These are phyloP conservation scores for Picochlorum sp. DNA, from an alignment of 139 green algal genomes.

Conservation along the genomic window DNA sequence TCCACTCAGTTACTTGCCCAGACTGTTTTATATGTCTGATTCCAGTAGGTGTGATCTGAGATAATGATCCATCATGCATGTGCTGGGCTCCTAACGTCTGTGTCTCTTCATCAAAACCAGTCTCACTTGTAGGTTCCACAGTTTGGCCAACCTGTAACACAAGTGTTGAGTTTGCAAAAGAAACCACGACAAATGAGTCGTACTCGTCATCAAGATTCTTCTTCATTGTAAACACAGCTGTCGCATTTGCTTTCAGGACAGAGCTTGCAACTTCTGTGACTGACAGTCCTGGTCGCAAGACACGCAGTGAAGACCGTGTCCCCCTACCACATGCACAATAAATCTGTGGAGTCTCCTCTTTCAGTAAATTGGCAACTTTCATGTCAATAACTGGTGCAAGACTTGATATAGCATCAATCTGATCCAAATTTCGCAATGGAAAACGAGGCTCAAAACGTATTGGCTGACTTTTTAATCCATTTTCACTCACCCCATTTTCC, in stretches of 20 bases:
- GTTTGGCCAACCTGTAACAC: constrained; percentile 87
- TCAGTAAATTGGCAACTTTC: constrained; percentile 80
- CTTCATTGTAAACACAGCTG: constrained; percentile 80
- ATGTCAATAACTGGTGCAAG: constrained; percentile 86
- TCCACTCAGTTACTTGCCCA: constrained; percentile 94
- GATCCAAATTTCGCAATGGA: constrained; percentile 77
- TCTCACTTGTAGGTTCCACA: constrained; percentile 94
- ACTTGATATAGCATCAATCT: constrained; percentile 79
- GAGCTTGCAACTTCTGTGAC: constrained; percentile 87
- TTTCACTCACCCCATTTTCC: constrained; percentile 30
- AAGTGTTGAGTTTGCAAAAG: constrained; percentile 93
- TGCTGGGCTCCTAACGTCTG: constrained; percentile 72
- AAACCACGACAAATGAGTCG: constrained; percentile 95
- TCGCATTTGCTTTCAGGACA: constrained; percentile 79
- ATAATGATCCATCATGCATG: constrained; percentile 83
- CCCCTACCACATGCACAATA: constrained; percentile 79
- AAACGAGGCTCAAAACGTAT: constrained; percentile 84
- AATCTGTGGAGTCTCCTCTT: constrained; percentile 79
- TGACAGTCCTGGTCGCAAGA: constrained; percentile 85
- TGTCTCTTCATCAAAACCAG: constrained; percentile 77
- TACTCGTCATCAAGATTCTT: constrained; percentile 54
- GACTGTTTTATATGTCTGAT: constrained; percentile 88
- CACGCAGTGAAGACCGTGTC: constrained; percentile 63
- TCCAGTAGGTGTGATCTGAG: constrained; percentile 83
- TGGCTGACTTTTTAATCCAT: constrained; percentile 15